These are phyloP conservation scores for Jamesozyma jinghongensis DNA, from an alignment of 805 yeast genomes.

Conservation along the genomic window DNA sequence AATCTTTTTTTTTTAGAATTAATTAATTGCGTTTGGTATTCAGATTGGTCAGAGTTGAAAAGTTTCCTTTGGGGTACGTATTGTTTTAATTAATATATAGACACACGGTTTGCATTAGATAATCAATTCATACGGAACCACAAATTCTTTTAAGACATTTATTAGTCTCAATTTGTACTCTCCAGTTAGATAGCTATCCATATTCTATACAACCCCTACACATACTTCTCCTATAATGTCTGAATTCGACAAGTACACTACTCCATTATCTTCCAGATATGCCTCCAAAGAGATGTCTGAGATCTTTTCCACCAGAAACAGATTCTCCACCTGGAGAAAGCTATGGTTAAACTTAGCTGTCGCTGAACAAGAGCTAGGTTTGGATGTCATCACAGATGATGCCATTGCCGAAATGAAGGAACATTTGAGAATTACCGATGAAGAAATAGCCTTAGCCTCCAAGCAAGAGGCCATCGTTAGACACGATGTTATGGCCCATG, in stretches of 20 bases:
- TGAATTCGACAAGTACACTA: conserved; percentile 64
- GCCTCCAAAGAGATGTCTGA: conserved; percentile 96
- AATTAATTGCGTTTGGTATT: too few relatives aligned
- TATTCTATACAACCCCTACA: too few relatives aligned
- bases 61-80: too few relatives aligned
- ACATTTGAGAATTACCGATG: conserved; percentile 79
- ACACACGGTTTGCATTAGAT: too few relatives aligned
- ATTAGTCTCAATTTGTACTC: not conserved
- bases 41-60: too few relatives aligned
- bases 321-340: conserved; percentile 98
- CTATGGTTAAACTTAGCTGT: conserved; percentile 91
- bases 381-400: conserved; percentile 75
- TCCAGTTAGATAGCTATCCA: too few relatives aligned
- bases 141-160: too few relatives aligned
- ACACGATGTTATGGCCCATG: conserved; percentile 99
- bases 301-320: conserved; percentile 83
- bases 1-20: too few relatives aligned
- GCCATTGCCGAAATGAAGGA: conserved; percentile 80
- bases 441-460: conserved; percentile 81
- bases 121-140: too few relatives aligned
- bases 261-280: conserved; percentile 93
- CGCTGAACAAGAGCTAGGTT: conserved; percentile 90
- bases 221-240: too few relatives aligned
- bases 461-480: conserved; percentile 95
- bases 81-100: too few relatives aligned